These are phyloP conservation scores for Wallacemonas sp. DNA, from an alignment of 208 protist species.

Conservation along the genomic window DNA sequence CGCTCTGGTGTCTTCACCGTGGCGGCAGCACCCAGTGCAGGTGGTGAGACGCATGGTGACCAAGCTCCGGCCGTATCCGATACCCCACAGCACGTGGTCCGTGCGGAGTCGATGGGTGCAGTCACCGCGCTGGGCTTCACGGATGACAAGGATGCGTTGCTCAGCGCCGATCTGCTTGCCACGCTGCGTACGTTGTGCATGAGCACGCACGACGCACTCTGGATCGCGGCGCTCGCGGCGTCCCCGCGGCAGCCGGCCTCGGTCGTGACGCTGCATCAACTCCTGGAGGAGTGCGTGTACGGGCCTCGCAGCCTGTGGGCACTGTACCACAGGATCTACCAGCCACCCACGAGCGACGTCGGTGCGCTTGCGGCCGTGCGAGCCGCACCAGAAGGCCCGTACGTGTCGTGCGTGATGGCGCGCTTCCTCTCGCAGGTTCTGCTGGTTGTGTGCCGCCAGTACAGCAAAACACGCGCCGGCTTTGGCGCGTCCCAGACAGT, in stretches of 20 bases:
- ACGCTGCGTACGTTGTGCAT: conserved; percentile 7
- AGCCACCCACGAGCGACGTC: not conserved
- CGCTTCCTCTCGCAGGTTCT: conserved; percentile 21
- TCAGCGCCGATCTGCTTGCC: not conserved
- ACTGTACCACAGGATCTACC: conserved; percentile 29
- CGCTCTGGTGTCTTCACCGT: conserved; percentile 34
- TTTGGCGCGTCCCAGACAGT: conserved; percentile 1
- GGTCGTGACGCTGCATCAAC: not conserved
- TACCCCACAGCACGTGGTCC: not conserved
- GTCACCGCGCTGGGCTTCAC: not conserved
- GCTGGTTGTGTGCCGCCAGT: conserved; percentile 7
- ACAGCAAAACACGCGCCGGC: conserved; percentile 5
- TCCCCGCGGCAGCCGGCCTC: conserved; percentile 1
- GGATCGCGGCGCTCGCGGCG: not conserved
- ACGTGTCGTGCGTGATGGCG: conserved; percentile 20
- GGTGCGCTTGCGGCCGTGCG: not conserved
- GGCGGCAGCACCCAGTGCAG: too few species aligned
- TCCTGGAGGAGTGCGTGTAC: conserved; percentile 10
- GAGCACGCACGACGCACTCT: conserved; percentile 2
- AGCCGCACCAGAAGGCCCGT: conserved; percentile 24
- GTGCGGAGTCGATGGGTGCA: not conserved
- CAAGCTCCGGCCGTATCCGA: too few species aligned
- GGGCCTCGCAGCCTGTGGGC: conserved; percentile 13
- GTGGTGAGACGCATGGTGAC: too few species aligned
- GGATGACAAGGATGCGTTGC: not conserved